These are phyloP conservation scores for Fusarium burgessii DNA, from an alignment of 2,329 filamentous ascomycete genomes.

Conservation along the genomic window DNA sequence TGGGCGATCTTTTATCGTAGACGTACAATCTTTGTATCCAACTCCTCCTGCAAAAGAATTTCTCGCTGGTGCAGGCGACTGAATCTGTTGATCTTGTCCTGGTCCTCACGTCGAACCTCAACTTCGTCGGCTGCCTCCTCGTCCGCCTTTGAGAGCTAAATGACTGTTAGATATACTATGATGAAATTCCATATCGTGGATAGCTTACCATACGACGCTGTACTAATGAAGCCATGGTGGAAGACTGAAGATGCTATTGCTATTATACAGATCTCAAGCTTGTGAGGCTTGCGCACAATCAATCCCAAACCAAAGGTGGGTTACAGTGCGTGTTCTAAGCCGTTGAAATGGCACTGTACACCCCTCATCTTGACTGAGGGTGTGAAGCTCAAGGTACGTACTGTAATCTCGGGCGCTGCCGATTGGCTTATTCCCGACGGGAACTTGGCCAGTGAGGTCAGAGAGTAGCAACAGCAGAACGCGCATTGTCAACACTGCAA, in stretches of 20 bases:
- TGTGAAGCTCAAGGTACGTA: constrained; percentile 37
- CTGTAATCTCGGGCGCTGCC: constrained; percentile 34
- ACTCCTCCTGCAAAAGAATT: constrained; percentile 79
- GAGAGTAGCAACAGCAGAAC: constrained; percentile 30
- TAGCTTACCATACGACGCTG: constrained; percentile 70
- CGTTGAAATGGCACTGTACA: constrained; percentile 30
- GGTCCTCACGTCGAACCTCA: constrained; percentile 94
- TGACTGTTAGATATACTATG: constrained; percentile 22
- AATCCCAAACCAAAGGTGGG: constrained; percentile 41
- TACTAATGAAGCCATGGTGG: constrained; percentile 60
- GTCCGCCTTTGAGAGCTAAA: constrained; percentile 91
- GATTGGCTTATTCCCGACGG: constrained; percentile 38
- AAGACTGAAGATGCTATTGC: constrained; percentile 24
- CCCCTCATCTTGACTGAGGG: constrained; percentile 33
- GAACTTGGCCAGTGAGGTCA: constrained; percentile 38
- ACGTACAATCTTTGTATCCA: constrained; percentile 81
- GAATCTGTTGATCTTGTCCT: constrained; percentile 99
- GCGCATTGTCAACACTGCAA: constrained; percentile 43
- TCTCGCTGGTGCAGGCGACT: constrained; percentile 93
- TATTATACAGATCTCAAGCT: constrained; percentile 30
- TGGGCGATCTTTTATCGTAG: accelerated
- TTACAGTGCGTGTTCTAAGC: constrained; percentile 37
- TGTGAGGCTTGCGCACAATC: constrained; percentile 32
- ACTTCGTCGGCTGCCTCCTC: constrained; percentile 87
- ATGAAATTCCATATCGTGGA: accelerated